Evolutionary conservation across 768 basidiomycete genomes (phyloP), one percentile per base, ranked within the genome.

Genomic region (Rhodotorula kratochvilovae): DNA sequence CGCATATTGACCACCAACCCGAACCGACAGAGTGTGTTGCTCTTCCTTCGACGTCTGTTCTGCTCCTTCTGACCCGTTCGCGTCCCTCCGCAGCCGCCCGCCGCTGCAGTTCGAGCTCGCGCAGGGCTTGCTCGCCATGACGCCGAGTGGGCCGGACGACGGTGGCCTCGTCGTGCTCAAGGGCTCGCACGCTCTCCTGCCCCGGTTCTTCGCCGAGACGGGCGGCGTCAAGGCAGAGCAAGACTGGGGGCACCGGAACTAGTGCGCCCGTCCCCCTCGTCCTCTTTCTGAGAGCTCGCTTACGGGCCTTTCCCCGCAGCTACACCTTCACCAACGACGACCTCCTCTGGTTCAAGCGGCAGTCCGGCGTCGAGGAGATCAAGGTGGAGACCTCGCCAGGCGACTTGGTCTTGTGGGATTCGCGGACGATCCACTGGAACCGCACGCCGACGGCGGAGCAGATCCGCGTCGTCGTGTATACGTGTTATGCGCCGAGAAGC

Each of bases 361-460:
- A 73, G 27, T 17, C 50, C 23, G 80, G 79, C 21, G 79, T 76
- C 62, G 74, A 77, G 54, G 78, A 72, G 69, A 64, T 75, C 61
- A 80, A 80, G 67, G 76, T 80, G 27, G 63, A 68, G 39, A 72
- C 74, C 12, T 72, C 76, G 33, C 78, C 78, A 5, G 80, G 80
- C 36, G 80, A 79, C 58, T 68, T 81, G 31, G 73, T 80, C 35
- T 67, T 80, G 0, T 81, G 80, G 79, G 78, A 80, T 77, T 55
- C 53, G 53, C 67, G 67, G 1, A 62, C 61, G 16, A 58, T 68
- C 23, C 67, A 57, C 31, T 68, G 55, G 53, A 68, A 68, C 35
- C 36, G 54, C 15, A 36, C 67, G 54, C 67, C 67, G n/a, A 63
- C 45, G 23, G 67, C 31, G 2, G 61, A 62, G 17, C 67, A 54